A percentile compares a stretch with the other conserved stretches of the same genome.
These are phyloP conservation scores for Bipolaris oryzae DNA, from an alignment of 2,329 filamentous ascomycete genomes.

Conservation along the genomic window DNA sequence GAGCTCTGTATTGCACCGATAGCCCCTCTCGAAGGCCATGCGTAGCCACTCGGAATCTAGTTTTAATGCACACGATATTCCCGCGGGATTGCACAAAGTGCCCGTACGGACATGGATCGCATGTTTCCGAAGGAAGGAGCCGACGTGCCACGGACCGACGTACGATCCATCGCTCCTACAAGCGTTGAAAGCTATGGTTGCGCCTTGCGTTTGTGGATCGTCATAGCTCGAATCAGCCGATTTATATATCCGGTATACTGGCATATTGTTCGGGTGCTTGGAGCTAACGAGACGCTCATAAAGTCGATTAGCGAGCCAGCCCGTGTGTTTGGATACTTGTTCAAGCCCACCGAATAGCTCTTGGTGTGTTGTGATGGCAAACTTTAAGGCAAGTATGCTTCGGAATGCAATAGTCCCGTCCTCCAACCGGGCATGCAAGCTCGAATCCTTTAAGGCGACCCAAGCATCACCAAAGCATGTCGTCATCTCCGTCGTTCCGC, in stretches of 20 bases:
- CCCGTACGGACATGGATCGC: conserved; percentile 68
- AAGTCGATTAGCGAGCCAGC: conserved; percentile 58
- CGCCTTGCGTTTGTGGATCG: conserved; percentile 61
- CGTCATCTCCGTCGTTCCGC: conserved; percentile 67
- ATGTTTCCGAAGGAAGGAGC: conserved; percentile 61
- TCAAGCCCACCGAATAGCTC: conserved; percentile 64
- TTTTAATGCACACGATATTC: conserved; percentile 53
- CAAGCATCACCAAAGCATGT: conserved; percentile 59
- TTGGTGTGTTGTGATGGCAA: conserved; percentile 63
- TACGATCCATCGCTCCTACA: conserved; percentile 58
- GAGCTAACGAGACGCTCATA: conserved; percentile 57
- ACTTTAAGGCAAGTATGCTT: conserved; percentile 66
- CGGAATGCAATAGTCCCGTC: conserved; percentile 72
- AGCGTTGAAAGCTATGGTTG: conserved; percentile 69
- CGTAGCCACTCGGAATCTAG: conserved; percentile 63
- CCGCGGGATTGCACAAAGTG: conserved; percentile 61
- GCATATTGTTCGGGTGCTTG: conserved; percentile 59
- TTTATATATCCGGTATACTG: conserved; percentile 62
- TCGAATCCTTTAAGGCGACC: conserved; percentile 61
- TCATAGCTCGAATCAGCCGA: conserved; percentile 57
- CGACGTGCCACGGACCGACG: conserved; percentile 64
- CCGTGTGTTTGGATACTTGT: conserved; percentile 64
- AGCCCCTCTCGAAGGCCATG: conserved; percentile 61
- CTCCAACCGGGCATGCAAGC: conserved; percentile 66
- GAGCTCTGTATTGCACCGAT: conserved; percentile 62